These are phyloP conservation scores for Sclerotinia spermophila DNA, from an alignment of 2,329 filamentous ascomycete species.

Conservation along the genomic window DNA sequence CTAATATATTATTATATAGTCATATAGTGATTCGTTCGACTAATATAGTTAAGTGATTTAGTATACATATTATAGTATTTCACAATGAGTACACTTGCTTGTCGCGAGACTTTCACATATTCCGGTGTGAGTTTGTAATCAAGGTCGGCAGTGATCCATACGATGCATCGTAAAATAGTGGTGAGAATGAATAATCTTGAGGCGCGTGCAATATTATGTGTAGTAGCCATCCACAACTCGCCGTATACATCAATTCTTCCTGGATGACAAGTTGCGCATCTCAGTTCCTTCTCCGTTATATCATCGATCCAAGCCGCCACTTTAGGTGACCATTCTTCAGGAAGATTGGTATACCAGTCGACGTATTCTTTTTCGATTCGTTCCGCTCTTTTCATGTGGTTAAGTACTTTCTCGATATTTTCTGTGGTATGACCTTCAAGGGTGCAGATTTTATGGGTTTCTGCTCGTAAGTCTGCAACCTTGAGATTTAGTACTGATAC, in stretches of 20 bases:
- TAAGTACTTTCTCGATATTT: constrained; percentile 48
- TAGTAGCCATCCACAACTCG: constrained; percentile 55
- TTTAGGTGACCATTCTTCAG: constrained; percentile 47
- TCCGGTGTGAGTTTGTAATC: constrained; percentile 60
- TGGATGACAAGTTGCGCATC: constrained; percentile 38
- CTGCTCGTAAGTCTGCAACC: constrained; percentile 50
- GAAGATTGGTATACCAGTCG: constrained; percentile 49
- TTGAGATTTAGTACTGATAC: constrained; percentile 46
- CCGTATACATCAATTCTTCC: constrained; percentile 56
- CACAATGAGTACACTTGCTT: constrained; percentile 50
- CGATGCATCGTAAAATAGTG: constrained; percentile 54
- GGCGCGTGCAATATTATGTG: constrained; percentile 55
- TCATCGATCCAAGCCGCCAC: constrained; percentile 52
- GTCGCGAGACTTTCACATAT: constrained; percentile 51
- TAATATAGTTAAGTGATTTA: too few relatives aligned
- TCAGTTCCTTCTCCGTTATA: not conserved
- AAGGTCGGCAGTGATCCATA: constrained; percentile 55
- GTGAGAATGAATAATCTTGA: constrained; percentile 52
- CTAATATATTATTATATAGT: too few relatives aligned
- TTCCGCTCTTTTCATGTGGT: constrained; percentile 49
- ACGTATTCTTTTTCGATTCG: constrained; percentile 48
- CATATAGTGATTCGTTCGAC: too few relatives aligned
- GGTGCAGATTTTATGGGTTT: constrained; percentile 49
- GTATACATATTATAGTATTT: too few relatives aligned
- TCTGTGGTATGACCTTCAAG: constrained; percentile 44